Evolutionary conservation across 1,139 yeast genomes (phyloP), one percentile per base, ranked within the genome.

Genomic region (Protomyces pachydermus): DNA sequence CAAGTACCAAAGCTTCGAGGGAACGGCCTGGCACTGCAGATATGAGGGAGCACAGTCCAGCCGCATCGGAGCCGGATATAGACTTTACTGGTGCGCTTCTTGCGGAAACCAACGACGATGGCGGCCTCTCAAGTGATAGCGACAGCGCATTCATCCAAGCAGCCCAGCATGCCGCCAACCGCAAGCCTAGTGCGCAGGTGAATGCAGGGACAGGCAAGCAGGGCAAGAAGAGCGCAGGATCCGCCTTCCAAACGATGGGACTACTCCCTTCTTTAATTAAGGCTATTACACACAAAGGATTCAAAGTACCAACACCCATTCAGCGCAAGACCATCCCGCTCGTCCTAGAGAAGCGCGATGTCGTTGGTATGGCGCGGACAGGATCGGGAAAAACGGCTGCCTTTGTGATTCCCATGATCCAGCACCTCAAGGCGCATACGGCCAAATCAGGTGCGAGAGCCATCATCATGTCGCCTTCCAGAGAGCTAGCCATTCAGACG

Each of bases 331-430:
- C 98, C 2, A 89, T 95, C 65, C 98, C 98, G 0, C 79, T 91
- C 65, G 86, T 93, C 65, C 79, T 93, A 78, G 91, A 88, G 66
- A 87, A 84, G 66, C 81, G 96, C 72, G 98, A 95, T 77, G 96
- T 95, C 42, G 98, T 95, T 23, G 99, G 98, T 72, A 95, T 95
- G 97, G 99, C 99, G 23, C 83, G 98, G 72, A 95, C 99, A 0
- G 99, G 99, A 71, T 88, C 97, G 38, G 99, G 99, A 80, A 95
- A 95, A 74, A 95, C 99, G 0, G 98, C 98, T 3, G 98, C 98
- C 0, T 95, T 95, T 74, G 84, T 90, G n/a, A 78, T 95, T 65
- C 99, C 99, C 1, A 82, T 95, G 78, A 81, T 95, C 70, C 98
- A 95, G 72, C 86, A 83, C 71, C 79, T 91, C 68, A 89, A 88